Conservation (phyloP, 306 rosid genomes). For the Dryas octopetala region DNA sequence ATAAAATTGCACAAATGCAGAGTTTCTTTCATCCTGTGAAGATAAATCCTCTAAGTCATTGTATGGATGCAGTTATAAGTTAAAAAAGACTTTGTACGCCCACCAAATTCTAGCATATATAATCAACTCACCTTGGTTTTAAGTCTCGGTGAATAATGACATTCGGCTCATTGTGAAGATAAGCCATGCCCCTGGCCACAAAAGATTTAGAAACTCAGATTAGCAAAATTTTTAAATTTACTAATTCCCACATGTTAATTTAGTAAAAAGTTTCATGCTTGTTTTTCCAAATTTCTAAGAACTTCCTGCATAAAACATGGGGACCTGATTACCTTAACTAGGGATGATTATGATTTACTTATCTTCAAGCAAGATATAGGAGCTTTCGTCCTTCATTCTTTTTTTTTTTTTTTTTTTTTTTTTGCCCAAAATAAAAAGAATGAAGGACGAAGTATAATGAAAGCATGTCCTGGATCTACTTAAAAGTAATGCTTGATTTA, state of each 20-base stretch:
- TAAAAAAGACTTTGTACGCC: slow-evolving; percentile 7
- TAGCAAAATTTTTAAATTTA: slow-evolving; percentile 28
- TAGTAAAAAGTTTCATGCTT: background rate
- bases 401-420: no score
- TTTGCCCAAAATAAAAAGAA: no score
- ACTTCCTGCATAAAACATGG: background rate
- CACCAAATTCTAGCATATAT: slow-evolving; percentile 18
- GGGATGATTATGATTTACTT: background rate
- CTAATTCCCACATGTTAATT: slow-evolving; percentile 5
- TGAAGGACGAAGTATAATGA: background rate
- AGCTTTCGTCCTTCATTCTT: no score
- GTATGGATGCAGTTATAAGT: background rate
- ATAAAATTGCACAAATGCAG: background rate
- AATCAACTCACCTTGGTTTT: slow-evolving; percentile 74
- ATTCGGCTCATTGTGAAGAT: slow-evolving; percentile 94
- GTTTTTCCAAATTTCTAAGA: background rate
- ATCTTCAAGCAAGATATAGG: background rate
- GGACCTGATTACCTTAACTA: background rate
- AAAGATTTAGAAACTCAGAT: slow-evolving; percentile 29
- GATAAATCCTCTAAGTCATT: background rate
- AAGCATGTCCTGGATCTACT: background rate
- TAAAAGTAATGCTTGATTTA: no score
- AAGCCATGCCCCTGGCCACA: slow-evolving; percentile 83
- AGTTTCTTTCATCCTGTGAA: background rate
- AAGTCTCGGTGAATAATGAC: slow-evolving; percentile 88